Percentiles rank a stretch among this genome's conserved stretches.
phyloP scores from a whole-genome alignment of 2,329 filamentous ascomycete genomes.

The Thielaviopsis punctulata region DNA sequence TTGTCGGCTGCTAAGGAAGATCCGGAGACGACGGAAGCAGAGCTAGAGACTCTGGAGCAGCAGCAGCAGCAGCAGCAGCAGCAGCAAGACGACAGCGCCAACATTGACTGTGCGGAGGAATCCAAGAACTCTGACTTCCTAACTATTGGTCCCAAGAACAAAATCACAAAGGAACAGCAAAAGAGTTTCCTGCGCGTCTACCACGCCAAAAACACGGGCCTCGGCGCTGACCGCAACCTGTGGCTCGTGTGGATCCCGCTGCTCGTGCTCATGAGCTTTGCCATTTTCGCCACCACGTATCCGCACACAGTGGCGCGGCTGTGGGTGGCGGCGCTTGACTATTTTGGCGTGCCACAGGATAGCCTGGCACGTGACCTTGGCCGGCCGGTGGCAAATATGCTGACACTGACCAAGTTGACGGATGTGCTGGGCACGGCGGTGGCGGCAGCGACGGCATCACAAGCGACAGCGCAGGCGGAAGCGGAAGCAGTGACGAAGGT shows the following conservation, averaged over 20 bases:
- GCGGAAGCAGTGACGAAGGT: not conserved
- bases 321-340: conserved; percentile 4
- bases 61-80: conserved; percentile 18
- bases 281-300: conserved; percentile 24
- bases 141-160: conserved; percentile 44
- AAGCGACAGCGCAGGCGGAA: conserved; percentile 1
- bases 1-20: conserved; percentile 31
- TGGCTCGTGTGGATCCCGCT: conserved; percentile 47
- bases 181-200: conserved; percentile 44
- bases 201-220: conserved; percentile 43
- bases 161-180: conserved; percentile 47
- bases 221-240: conserved; percentile 46
- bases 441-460: conserved; percentile 6
- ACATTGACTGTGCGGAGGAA: conserved; percentile 22
- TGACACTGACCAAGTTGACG: conserved; percentile 9
- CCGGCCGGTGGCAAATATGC: conserved; percentile 10
- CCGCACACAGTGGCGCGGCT: conserved; percentile 20
- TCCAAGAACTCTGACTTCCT: conserved; percentile 28
- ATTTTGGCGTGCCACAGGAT: conserved; percentile 12
- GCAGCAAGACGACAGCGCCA: conserved; percentile 22
- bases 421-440: conserved; percentile 11
- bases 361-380: conserved; percentile 11
- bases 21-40: conserved; percentile 25
- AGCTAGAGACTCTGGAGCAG: conserved; percentile 15
- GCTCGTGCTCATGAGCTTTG: conserved; percentile 23